A percentile compares a stretch with the other conserved stretches of the same genome.
phyloP scores from a whole-genome alignment of 306 rosid species.

The Myrica gale region DNA sequence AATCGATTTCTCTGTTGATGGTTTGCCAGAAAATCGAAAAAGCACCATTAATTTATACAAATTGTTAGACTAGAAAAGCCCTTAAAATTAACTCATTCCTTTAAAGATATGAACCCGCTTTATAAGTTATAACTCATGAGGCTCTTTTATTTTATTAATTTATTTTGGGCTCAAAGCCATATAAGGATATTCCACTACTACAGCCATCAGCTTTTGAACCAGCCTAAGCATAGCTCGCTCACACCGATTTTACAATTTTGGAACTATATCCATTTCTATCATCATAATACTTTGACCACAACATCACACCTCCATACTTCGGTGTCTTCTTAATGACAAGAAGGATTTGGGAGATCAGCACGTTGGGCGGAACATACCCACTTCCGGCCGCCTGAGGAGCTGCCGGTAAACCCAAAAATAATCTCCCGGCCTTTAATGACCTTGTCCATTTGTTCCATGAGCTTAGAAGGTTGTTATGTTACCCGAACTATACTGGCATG shows the following conservation, averaged over 20 bases:
- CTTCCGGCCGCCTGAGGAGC: slow-evolving; percentile 21
- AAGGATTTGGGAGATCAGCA: slow-evolving; percentile 19
- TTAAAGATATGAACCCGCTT: too few relatives aligned
- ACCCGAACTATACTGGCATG: slow-evolving; percentile 26
- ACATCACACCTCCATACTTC: slow-evolving; percentile 26
- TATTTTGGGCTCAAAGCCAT: too few relatives aligned
- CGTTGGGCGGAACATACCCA: slow-evolving; percentile 20
- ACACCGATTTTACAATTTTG: not conserved
- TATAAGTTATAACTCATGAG: too few relatives aligned
- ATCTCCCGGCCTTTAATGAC: not conserved
- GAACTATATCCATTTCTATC: slow-evolving; percentile 11
- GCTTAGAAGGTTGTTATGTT: slow-evolving; percentile 6
- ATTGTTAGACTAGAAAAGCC: too few relatives aligned
- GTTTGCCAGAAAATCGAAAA: too few relatives aligned
- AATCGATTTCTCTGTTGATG: too few relatives aligned
- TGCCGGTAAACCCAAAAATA: slow-evolving; percentile 22
- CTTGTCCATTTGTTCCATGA: slow-evolving; percentile 33
- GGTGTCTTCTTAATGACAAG: slow-evolving; percentile 17
- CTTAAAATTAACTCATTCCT: too few relatives aligned
- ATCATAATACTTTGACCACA: slow-evolving; percentile 14
- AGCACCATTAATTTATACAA: too few relatives aligned
- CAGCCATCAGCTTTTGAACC: not conserved
- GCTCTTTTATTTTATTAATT: too few relatives aligned
- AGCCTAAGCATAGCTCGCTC: not conserved
- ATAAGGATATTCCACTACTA: not conserved